phyloP scores from a whole-genome alignment of 768 basidiomycete species.

The Chlorophyllum brunneum region DNA sequence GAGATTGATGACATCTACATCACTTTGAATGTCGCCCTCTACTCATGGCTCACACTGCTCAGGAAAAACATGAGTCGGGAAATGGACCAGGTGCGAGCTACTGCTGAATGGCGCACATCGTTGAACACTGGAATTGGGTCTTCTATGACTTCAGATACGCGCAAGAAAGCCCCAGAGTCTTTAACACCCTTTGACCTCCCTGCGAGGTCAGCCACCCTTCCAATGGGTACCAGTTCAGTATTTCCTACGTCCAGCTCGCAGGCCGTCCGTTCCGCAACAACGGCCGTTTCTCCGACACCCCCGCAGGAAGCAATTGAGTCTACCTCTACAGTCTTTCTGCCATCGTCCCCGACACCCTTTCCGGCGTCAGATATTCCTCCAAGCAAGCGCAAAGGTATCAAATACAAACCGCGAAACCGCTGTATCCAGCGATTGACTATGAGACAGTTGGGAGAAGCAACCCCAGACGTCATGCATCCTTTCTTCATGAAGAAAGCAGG shows the following conservation, averaged over 20 bases:
- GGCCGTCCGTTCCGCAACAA: conserved; percentile 12
- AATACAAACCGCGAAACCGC: conserved; percentile 55
- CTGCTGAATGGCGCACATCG: conserved; percentile 50
- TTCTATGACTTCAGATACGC: conserved; percentile 20
- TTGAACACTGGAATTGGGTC: conserved; percentile 26
- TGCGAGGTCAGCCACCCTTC: conserved; percentile 29
- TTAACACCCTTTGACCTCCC: conserved; percentile 24
- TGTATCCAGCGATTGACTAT: conserved; percentile 78
- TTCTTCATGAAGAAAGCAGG: conserved; percentile 85
- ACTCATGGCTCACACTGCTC: conserved; percentile 76
- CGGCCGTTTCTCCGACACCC: conserved; percentile 11
- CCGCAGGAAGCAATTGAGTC: background rate
- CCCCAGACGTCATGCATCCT: conserved; percentile 83
- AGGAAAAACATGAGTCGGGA: conserved; percentile 74
- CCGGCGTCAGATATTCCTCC: conserved; percentile 1
- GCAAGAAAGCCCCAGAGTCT: conserved; percentile 35
- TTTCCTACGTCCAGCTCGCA: conserved; percentile 21
- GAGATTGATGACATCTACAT: conserved; percentile 79
- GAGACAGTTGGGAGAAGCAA: conserved; percentile 86
- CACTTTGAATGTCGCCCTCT: conserved; percentile 77
- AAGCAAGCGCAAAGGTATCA: conserved; percentile 28
- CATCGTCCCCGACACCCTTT: conserved; percentile 3
- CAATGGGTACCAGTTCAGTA: conserved; percentile 18
- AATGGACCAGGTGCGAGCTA: conserved; percentile 67
- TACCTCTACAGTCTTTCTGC: background rate